Evolutionary conservation across 352 stramenopile genomes (phyloP), one percentile per base, ranked within the genome.

Genomic region (Globisporangium iwayamae): DNA sequence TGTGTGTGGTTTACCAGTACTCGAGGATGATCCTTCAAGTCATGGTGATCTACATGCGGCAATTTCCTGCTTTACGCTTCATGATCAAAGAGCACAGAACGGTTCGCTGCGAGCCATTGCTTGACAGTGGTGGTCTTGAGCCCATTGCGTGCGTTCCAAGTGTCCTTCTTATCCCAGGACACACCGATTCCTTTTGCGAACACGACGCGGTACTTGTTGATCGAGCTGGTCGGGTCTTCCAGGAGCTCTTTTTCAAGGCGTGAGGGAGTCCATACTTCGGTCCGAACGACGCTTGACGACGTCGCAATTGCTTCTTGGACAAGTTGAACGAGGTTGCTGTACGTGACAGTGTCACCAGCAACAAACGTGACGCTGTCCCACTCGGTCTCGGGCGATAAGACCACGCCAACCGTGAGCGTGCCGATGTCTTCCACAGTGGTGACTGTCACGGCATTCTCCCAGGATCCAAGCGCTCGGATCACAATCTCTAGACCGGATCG

Each of bases 401-500:
- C 41, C 18, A 62, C 34, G 22, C 47, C 32, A 16, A 28, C 60
- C 4, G 60, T 66, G 39, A 66, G 60, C 20, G 36, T 45, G 50
- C 50, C 60, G 14, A 66, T 66, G n/a, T 66, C 60, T 47, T 61
- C 50, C 22, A 47, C 60, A 16, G 39, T 66, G 8, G 60, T 66
- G 60, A 61, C 36, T 16, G 60, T 66, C 22, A 66, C 60, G 9
- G 36, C 25, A n/a, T 66, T 56, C 13, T 66, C 50, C 60, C 51
- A 66, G 36, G 60, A 66, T 4, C 51, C 51, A 2, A 66, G 60
- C 7, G 60, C 60, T n/a, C 60, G 60, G 0, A 66, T 51, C 8
- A 61, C 60, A 11, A 66, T 25, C 28, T 61, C 51, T 2, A 20
- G 9, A 8, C 60, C 38, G 9, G 16, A 38, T 9, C 8, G 18